Base-by-base conservation (phyloP, 495 filamentous ascomycete genomes). In the Rhizodiscina lignyota region DNA sequence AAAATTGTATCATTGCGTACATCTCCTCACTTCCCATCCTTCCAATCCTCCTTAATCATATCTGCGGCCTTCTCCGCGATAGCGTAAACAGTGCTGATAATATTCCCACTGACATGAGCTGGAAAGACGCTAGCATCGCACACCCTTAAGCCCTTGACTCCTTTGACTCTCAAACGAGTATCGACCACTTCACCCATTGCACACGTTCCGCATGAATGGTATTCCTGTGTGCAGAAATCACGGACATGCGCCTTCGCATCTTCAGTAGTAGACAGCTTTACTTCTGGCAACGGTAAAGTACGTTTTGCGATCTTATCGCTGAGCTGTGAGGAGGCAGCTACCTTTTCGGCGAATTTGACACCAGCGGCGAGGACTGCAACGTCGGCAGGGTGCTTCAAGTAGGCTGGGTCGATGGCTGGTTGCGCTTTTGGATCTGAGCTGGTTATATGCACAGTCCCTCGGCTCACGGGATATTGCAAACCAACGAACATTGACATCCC, bases 11-110 rank as follows among this genome's bases (percentile, higher is more conserved):
- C n/a, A n/a, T n/a, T n/a, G n/a, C n/a, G n/a, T n/a, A n/a, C n/a
- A n/a, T n/a, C n/a, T n/a, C n/a, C n/a, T n/a, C n/a, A n/a, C n/a
- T n/a, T n/a, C n/a, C n/a, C n/a, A n/a, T n/a, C n/a, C n/a, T n/a
- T n/a, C n/a, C n/a, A n/a, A n/a, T n/a, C n/a, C n/a, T n/a, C n/a
- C n/a, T 33, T 33, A n/a, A 33, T 33, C 15, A 33, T 33, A 30
- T 45, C 42, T 26, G 42, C 38, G n/a, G 36, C 44, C 16, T 38
- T 40, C 33, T 48, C 44, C 13, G 44, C 44, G 13, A 44, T 24
- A 18, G 28, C 37, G 32, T 48, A 48, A 20, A 48, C 44, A 17
- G 37, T 20, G 11, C 18, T 32, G 22, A 39, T 28, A 4, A 44
- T 39, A 22, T 44, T 42, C 6, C 37, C 40, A 6, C 5, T 18